Percentiles rank a stretch among this genome's conserved stretches.
These are phyloP conservation scores for Coprinellus micaceus DNA, from an alignment of 768 basidiomycete genomes.

Conservation along the genomic window DNA sequence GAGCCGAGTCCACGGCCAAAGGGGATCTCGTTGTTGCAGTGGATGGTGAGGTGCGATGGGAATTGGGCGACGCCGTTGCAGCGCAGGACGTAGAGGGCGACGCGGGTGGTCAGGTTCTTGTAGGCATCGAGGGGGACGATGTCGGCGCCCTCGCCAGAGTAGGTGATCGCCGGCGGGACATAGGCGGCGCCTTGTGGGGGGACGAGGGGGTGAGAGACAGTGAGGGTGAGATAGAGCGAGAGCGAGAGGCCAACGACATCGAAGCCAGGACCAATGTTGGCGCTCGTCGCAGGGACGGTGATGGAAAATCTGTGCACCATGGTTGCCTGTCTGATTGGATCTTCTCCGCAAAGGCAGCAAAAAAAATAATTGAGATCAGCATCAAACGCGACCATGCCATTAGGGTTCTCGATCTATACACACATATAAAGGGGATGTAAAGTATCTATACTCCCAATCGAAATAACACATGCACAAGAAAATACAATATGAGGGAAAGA, in stretches of 20 bases:
- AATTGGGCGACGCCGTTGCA: conserved; percentile 75
- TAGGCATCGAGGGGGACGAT: conserved; percentile 94
- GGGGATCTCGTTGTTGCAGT: conserved; percentile 89
- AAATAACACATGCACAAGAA: conserved; percentile 5
- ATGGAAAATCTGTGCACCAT: conserved; percentile 51
- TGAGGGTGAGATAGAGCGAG: conserved; percentile 77
- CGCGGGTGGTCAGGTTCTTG: conserved; percentile 95
- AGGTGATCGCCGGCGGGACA: conserved; percentile 59
- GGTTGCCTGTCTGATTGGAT: no score
- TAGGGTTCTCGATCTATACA: conserved; percentile 6
- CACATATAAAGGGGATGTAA: neutral
- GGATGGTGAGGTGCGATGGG: conserved; percentile 72
- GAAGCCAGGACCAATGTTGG: conserved; percentile 98
- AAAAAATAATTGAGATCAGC: neutral
- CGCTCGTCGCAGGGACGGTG: conserved; percentile 92
- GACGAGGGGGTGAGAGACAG: conserved; percentile 41
- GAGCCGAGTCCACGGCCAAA: conserved; percentile 97
- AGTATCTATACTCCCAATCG: conserved; percentile 1
- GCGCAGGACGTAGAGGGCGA: conserved; percentile 96
- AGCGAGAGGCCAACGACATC: conserved; percentile 99
- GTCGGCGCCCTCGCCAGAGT: conserved; percentile 83
- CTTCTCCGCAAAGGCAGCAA: no score
- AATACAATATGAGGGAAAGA: conserved; percentile 7
- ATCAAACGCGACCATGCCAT: conserved; percentile 2
- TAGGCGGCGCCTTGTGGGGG: conserved; percentile 32